Percentiles rank a stretch among this genome's conserved stretches.
phyloP scores from a whole-genome alignment of 441 rosid species.

The Pelargonium citronellum region DNA sequence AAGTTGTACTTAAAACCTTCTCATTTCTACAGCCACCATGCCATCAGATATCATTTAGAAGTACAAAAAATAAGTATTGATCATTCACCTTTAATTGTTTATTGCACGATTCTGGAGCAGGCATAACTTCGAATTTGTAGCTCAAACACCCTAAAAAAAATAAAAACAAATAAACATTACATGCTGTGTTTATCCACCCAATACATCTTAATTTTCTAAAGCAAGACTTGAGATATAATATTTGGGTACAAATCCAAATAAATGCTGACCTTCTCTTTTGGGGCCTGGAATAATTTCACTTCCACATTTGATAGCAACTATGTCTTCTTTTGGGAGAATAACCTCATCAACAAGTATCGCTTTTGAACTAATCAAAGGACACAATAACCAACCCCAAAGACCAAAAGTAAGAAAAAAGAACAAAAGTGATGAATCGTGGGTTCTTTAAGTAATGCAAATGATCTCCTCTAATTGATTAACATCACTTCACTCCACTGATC shows the following conservation, averaged over 20 bases:
- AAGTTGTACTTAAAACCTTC: not conserved
- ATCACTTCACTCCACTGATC: not conserved
- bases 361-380: conserved; percentile 41
- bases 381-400: conserved; percentile 6
- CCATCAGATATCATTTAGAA: not conserved
- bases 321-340: conserved; percentile 41
- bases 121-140: conserved; percentile 64
- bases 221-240: not conserved
- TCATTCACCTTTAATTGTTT: conserved; percentile 50
- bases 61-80: conserved; percentile 16
- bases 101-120: conserved; percentile 28
- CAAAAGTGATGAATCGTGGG: conserved; percentile 2
- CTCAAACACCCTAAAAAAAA: conserved; percentile 49
- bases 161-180: not conserved
- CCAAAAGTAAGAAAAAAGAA: conserved; percentile 7
- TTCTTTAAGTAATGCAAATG: conserved; percentile 4
- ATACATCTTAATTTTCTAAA: not conserved
- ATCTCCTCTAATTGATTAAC: not conserved
- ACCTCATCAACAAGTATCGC: conserved; percentile 60
- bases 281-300: conserved; percentile 64
- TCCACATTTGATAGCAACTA: conserved; percentile 47
- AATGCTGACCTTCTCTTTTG: conserved; percentile 46
- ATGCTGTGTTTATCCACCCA: not conserved
- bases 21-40: too few relatives aligned
- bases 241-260: not conserved